phyloP scores from a whole-genome alignment of 2,329 filamentous ascomycete species.

The Stromatinia cepivora region DNA sequence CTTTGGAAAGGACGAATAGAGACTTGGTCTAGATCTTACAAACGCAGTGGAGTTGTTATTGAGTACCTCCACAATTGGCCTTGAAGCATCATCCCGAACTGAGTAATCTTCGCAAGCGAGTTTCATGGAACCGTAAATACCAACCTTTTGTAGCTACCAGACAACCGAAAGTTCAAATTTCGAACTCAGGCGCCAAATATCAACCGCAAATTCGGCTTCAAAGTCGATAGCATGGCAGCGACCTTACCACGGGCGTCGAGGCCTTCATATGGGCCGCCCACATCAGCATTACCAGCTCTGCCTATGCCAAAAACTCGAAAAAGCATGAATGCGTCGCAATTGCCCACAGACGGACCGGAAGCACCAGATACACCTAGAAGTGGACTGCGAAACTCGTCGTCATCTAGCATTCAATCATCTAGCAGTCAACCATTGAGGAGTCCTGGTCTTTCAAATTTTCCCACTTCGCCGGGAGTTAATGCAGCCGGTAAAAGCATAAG shows the following conservation, averaged over 20 bases:
- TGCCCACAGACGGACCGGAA: slow-evolving; percentile 38
- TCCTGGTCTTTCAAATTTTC: slow-evolving; percentile 57
- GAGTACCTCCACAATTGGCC: neutral
- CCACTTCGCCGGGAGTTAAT: slow-evolving; percentile 56
- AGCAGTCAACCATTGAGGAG: slow-evolving; percentile 52
- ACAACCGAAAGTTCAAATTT: neutral
- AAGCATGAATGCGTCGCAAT: slow-evolving; percentile 53
- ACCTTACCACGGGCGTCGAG: slow-evolving; percentile 56
- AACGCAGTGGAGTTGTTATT: neutral
- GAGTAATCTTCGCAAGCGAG: neutral
- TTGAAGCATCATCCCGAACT: neutral
- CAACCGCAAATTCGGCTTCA: neutral
- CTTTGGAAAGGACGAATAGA: slow-evolving; percentile 3
- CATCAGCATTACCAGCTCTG: slow-evolving; percentile 70
- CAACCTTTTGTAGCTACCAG: slow-evolving; percentile 23
- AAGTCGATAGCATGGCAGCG: slow-evolving; percentile 35
- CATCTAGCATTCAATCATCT: slow-evolving; percentile 53
- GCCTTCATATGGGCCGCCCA: slow-evolving; percentile 69
- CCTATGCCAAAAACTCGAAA: slow-evolving; percentile 73
- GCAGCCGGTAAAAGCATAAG: slow-evolving; percentile 69
- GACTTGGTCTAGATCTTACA: neutral
- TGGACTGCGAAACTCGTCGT: slow-evolving; percentile 60
- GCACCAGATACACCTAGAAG: slow-evolving; percentile 53
- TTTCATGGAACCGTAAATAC: slow-evolving; percentile 17
- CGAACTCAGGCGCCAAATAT: neutral